A percentile compares a stretch with the other conserved stretches of the same genome.
phyloP scores from a whole-genome alignment of 768 basidiomycete genomes.

The Russula dissimulans region DNA sequence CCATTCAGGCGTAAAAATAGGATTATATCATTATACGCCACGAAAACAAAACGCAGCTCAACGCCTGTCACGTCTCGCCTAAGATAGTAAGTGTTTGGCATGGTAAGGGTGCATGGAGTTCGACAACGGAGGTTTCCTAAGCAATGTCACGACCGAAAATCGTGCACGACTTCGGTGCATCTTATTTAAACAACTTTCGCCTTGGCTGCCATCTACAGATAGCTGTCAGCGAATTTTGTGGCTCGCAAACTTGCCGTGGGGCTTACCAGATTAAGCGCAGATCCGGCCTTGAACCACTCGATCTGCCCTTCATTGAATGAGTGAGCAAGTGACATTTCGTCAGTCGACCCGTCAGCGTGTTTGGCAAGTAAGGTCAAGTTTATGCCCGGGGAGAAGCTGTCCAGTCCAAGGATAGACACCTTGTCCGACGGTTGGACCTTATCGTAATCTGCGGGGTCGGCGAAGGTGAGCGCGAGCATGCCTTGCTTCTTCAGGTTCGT shows the following conservation, averaged over 20 bases:
- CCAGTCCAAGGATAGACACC: conserved; percentile 82
- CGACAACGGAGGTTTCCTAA: not conserved
- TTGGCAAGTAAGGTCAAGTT: conserved; percentile 75
- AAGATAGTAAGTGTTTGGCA: not conserved
- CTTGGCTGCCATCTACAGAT: conserved; percentile 10
- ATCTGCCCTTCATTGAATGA: conserved; percentile 97
- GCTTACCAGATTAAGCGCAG: conserved; percentile 79
- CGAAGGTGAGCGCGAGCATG: conserved; percentile 94
- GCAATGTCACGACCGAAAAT: not conserved
- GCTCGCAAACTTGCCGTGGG: not conserved
- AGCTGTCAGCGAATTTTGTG: not conserved
- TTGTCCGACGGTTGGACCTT: conserved; percentile 81
- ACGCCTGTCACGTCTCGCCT: not conserved
- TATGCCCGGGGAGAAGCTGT: conserved; percentile 85
- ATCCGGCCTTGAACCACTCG: conserved; percentile 98
- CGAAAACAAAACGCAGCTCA: not conserved
- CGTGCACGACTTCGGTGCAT: not conserved
- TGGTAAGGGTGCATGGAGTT: not conserved
- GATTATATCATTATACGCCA: conserved; percentile 1
- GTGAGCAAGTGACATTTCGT: conserved; percentile 77
- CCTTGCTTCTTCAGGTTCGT: conserved; percentile 99
- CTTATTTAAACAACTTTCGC: not conserved
- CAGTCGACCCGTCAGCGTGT: conserved; percentile 71
- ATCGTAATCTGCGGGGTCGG: conserved; percentile 88
- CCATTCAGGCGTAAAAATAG: not conserved